phyloP scores from a whole-genome alignment of 2,329 filamentous ascomycete genomes.

The Grosmannia penicillata region DNA sequence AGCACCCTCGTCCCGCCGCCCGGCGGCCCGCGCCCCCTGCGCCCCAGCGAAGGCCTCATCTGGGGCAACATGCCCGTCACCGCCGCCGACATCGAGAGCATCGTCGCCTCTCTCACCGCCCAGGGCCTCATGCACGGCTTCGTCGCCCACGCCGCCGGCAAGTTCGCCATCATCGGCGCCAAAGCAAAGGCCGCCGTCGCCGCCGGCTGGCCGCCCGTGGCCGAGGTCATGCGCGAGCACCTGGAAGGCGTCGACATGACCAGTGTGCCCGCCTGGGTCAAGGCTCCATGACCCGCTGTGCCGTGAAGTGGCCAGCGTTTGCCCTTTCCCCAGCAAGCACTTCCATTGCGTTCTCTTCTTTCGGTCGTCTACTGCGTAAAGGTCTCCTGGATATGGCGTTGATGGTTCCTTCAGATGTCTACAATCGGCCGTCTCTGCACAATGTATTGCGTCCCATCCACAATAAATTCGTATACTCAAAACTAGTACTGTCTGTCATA shows the following conservation, averaged over 20 bases:
- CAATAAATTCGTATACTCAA: too few relatives aligned
- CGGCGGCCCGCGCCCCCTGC: constrained; percentile 30
- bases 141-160: constrained; percentile 58
- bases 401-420: too few relatives aligned
- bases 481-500: too few relatives aligned
- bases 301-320: too few relatives aligned
- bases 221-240: constrained; percentile 49
- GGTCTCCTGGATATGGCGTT: too few relatives aligned
- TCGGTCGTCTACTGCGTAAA: too few relatives aligned
- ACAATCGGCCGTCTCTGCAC: too few relatives aligned
- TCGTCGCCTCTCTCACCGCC: constrained; percentile 60
- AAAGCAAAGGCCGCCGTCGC: constrained; percentile 48
- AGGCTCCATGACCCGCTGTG: constrained; percentile 10
- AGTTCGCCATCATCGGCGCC: constrained; percentile 72
- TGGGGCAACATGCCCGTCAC: constrained; percentile 47
- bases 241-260: constrained; percentile 43
- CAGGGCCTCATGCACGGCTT: constrained; percentile 76
- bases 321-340: neutral
- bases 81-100: constrained; percentile 57
- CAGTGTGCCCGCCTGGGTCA: constrained; percentile 19
- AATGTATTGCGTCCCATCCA: too few relatives aligned
- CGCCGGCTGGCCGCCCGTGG: constrained; percentile 64
- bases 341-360: neutral
- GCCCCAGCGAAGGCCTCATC: constrained; percentile 44
- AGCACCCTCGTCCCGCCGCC: constrained; percentile 29